These are phyloP conservation scores for Yamadazyma insecticola DNA, from an alignment of 805 yeast genomes.

Conservation along the genomic window DNA sequence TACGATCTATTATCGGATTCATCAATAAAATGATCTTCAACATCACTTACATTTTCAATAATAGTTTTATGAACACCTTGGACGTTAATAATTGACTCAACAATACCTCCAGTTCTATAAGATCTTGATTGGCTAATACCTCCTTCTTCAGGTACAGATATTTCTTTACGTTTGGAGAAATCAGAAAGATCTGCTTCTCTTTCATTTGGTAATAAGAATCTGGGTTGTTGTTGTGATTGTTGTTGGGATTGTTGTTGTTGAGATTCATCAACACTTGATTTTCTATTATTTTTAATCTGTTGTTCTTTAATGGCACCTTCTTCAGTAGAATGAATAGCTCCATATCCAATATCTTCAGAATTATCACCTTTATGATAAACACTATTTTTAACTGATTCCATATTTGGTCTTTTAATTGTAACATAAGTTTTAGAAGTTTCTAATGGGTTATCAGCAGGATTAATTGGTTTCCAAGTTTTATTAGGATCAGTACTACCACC, in stretches of 20 bases:
- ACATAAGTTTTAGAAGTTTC: slow-evolving; percentile 62
- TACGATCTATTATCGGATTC: no score
- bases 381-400: slow-evolving; percentile 14
- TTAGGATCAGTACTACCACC: slow-evolving; percentile 13
- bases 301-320: slow-evolving; percentile 34
- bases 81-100: slow-evolving; percentile 78
- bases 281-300: not conserved
- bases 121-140: slow-evolving; percentile 33
- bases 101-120: slow-evolving; percentile 57
- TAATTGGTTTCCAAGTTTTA: slow-evolving; percentile 47
- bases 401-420: slow-evolving; percentile 57
- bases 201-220: slow-evolving; percentile 19
- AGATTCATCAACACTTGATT: not conserved
- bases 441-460: slow-evolving; percentile 67
- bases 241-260: slow-evolving; percentile 16
- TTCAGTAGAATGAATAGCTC: slow-evolving; percentile 42
- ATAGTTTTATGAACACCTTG: slow-evolving; percentile 84
- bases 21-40: slow-evolving; percentile 31
- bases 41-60: slow-evolving; percentile 59
- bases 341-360: slow-evolving; percentile 15
- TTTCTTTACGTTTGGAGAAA: slow-evolving; percentile 10
- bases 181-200: slow-evolving; percentile 23
- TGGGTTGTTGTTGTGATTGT: slow-evolving; percentile 8
- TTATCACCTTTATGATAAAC: slow-evolving; percentile 12
- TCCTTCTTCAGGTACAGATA: slow-evolving; percentile 11